Conservation (phyloP, 2,329 filamentous ascomycete genomes). For the Talaromyces piceae region DNA sequence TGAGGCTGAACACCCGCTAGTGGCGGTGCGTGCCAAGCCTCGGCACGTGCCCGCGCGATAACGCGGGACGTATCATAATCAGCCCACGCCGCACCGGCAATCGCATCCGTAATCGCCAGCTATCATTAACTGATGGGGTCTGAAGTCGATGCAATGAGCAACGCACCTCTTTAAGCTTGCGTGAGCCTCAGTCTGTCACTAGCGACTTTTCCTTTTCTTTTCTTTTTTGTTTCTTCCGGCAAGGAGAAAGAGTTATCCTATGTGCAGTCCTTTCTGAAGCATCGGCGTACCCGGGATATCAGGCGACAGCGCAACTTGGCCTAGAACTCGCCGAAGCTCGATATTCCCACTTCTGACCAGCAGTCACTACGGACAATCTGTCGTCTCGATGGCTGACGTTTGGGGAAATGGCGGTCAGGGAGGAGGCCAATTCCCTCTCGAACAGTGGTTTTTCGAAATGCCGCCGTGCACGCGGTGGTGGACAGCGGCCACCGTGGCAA, state of each 20-base stretch:
- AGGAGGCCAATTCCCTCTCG: conserved; percentile 68
- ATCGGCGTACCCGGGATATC: too few species aligned
- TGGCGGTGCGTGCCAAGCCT: neutral
- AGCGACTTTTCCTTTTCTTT: too few species aligned
- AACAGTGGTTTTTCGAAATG: conserved; percentile 99
- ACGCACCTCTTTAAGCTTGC: too few species aligned
- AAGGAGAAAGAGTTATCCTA: too few species aligned
- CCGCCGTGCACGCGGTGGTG: conserved; percentile 93
- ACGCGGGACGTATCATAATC: neutral
- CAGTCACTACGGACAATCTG: neutral
- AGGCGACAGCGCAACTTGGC: too few species aligned
- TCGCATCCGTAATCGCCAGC: neutral
- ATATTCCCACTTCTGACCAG: neutral
- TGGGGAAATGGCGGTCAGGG: conserved; percentile 41
- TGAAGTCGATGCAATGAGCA: neutral
- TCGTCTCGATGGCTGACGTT: conserved; percentile 32
- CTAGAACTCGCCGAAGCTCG: too few species aligned
- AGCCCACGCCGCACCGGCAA: too few species aligned
- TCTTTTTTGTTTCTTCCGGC: too few species aligned
- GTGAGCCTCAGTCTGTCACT: too few species aligned
- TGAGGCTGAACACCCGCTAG: too few species aligned
- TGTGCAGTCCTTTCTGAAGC: too few species aligned
- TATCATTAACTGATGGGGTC: neutral
- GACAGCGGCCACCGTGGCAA: conserved; percentile 86
- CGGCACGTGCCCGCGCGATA: neutral